Evolutionary conservation across 2,329 filamentous ascomycete genomes (phyloP).

Genomic region (Exophiala sp.): DNA sequence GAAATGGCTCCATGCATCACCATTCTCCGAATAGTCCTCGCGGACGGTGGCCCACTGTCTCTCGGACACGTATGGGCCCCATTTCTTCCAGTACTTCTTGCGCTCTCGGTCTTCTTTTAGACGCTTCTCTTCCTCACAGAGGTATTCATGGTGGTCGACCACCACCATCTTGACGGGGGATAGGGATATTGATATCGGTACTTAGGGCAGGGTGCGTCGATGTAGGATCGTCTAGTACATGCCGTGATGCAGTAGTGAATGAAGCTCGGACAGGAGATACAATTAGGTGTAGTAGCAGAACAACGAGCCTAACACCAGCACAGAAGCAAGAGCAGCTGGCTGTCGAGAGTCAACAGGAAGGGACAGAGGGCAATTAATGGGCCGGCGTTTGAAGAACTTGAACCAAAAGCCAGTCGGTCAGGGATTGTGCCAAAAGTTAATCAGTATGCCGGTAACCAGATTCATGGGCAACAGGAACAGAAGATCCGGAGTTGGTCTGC

Average conservation of each 20-base stretch:
- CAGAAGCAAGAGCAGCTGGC: neutral
- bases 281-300: neutral
- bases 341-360: neutral
- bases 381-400: neutral
- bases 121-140: conserved; percentile 84
- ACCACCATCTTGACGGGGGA: conserved; percentile 63
- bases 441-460: neutral
- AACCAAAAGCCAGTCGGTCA: neutral
- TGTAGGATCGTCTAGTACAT: conserved; percentile 5
- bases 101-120: conserved; percentile 78
- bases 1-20: conserved; percentile 96
- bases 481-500: neutral
- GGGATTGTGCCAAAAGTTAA: neutral
- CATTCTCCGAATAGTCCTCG: conserved; percentile 85
- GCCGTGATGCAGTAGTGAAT: neutral
- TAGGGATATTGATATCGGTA: neutral
- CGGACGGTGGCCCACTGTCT: conserved; percentile 87
- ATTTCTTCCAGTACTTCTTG: conserved; percentile 95
- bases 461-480: neutral
- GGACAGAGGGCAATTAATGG: conserved; percentile 1
- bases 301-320: neutral
- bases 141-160: conserved; percentile 78
- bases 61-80: conserved; percentile 90
- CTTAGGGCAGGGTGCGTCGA: neutral
- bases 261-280: neutral